Evolutionary conservation across 768 basidiomycete species (phyloP).

Genomic region (Phaeotremella skinneri): DNA sequence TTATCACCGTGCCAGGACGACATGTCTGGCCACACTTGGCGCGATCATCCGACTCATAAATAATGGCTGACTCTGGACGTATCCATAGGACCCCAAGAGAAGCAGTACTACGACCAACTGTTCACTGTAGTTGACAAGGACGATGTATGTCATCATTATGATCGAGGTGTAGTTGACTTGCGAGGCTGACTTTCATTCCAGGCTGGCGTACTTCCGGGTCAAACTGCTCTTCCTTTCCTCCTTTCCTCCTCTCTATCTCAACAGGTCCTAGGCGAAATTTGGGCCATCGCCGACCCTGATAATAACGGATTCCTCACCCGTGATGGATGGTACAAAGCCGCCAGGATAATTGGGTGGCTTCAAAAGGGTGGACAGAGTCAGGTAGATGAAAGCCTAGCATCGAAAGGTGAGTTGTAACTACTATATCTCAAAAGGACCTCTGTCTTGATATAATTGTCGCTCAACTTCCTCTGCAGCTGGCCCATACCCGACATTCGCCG

Average conservation of each 20-base stretch:
- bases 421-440: no score
- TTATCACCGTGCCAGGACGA: no score
- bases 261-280: slow-evolving; percentile 81
- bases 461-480: slow-evolving; percentile 61
- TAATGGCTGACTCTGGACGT: no score
- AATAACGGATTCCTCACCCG: slow-evolving; percentile 89
- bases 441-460: slow-evolving; percentile 12
- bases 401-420: slow-evolving; percentile 63
- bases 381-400: slow-evolving; percentile 59
- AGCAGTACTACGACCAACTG: slow-evolving; percentile 47
- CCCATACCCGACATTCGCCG: slow-evolving; percentile 75
- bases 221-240: slow-evolving; percentile 83
- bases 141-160: slow-evolving; percentile 22
- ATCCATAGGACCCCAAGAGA: slow-evolving; percentile 43
- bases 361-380: slow-evolving; percentile 74
- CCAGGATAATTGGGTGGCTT: slow-evolving; percentile 89
- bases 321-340: slow-evolving; percentile 79
- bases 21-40: no score
- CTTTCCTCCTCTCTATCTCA: slow-evolving; percentile 76
- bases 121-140: slow-evolving; percentile 50
- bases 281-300: slow-evolving; percentile 86
- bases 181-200: slow-evolving; percentile 8
- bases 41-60: no score
- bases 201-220: slow-evolving; percentile 60
- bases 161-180: background rate